Base-by-base conservation (phyloP, 257 asterid species). In the Lithospermum erythrorhizon region DNA sequence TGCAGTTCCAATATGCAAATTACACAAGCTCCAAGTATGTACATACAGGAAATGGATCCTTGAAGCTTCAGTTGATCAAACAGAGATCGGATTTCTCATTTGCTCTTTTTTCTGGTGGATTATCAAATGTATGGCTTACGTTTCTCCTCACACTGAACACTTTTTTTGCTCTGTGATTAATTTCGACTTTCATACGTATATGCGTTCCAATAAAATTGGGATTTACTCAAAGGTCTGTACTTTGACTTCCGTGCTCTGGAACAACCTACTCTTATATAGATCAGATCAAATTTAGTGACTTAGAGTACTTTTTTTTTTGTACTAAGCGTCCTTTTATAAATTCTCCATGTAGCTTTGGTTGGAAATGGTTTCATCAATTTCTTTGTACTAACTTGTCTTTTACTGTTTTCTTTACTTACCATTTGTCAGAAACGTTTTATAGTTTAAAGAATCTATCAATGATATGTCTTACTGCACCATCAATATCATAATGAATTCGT, bases 51-150 rank as follows among this genome's bases (percentile, higher is more conserved):
- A 84, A 82, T 72, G 97, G 97, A 37, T 75, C 81, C 21, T 59
- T 91, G 79, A 86, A 76, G 93, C 81, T 91, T 75, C 95, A 71
- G 72, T 66, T 88, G 77, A 84, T 91, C 71, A 91, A 88, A 64
- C 98, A 91, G 79, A 81, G 98, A 88, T 84, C 95, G n/a, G 87
- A 91, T 68, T 86, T 68, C 76, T 84, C 95, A 7, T 82, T 88
- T 55, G 97, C 86, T 54, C 68, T 88, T 58, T 88, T 91, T 83
- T 81, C 97, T 65, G 97, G 95, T 61, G 98, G 95, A 64, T 65
- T 88, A 57, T 78, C 82, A 54, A 84, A 77, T 63, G 98, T 88
- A 78, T 62, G 73, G 14, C 30, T 29, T 19, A 2, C 53, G 52
- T 16, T 51, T 62, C 41, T 29, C 17, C 59, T 16, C 27, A 65